Conservation (phyloP, 23 red algal genomes). For the Gracilaria gracilis region DNA sequence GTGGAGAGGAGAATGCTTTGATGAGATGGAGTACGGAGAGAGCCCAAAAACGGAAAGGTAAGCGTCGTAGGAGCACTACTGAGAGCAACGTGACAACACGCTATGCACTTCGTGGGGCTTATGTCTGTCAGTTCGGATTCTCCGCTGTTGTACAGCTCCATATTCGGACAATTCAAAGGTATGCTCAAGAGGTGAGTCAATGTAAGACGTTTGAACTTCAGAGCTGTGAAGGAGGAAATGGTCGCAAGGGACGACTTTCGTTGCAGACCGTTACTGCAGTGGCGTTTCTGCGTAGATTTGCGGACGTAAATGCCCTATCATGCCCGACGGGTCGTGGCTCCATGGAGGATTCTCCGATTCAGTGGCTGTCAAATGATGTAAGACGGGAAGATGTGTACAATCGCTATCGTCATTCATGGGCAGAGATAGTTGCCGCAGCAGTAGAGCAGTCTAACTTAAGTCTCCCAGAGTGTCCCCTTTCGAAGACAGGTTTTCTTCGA, state of each 20-base stretch:
- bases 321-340: slow-evolving; percentile 20
- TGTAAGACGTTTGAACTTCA: neutral
- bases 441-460: no score
- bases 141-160: neutral
- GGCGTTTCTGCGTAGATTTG: slow-evolving; percentile 15
- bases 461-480: no score
- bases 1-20: neutral
- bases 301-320: neutral
- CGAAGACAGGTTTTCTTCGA: no score
- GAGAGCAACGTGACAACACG: neutral
- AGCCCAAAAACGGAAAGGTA: neutral
- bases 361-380: no score
- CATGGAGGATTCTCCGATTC: no score
- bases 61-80: neutral
- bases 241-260: neutral
- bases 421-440: no score
- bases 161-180: neutral
- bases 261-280: neutral
- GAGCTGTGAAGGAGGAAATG: neutral
- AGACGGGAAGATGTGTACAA: no score
- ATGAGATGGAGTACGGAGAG: neutral
- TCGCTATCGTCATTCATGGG: no score
- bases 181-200: neutral
- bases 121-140: neutral
- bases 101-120: neutral